phyloP scores from a whole-genome alignment of 2,329 filamentous ascomycete genomes.

The Trichothecium roseum region DNA sequence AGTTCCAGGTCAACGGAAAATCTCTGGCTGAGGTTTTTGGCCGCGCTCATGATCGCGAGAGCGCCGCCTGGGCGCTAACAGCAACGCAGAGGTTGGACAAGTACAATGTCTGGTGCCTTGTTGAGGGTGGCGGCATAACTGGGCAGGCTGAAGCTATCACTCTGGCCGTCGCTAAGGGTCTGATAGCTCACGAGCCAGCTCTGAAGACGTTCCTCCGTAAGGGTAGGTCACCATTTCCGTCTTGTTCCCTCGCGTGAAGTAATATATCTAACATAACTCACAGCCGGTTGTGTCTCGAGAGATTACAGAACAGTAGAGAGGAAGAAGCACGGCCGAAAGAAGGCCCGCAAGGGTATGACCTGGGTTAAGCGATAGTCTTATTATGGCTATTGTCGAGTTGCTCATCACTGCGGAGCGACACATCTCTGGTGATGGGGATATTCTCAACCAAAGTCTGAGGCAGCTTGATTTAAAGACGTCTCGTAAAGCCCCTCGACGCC shows the following conservation, averaged over 20 bases:
- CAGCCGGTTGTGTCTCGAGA: constrained; percentile 86
- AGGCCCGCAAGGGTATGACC: constrained; percentile 94
- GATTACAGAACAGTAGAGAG: constrained; percentile 90
- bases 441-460: too few species aligned
- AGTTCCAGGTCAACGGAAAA: constrained; percentile 85
- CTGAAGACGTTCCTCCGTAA: constrained; percentile 78
- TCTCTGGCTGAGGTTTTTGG: constrained; percentile 73
- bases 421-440: too few species aligned
- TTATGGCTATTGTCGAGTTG: too few species aligned
- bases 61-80: constrained; percentile 83
- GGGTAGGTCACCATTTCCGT: constrained; percentile 50
- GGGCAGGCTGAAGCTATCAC: constrained; percentile 94
- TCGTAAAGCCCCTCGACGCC: too few species aligned
- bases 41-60: constrained; percentile 87
- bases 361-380: constrained; percentile 75
- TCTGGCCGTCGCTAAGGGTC: constrained; percentile 75
- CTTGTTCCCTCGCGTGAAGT: constrained; percentile 4
- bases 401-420: too few species aligned
- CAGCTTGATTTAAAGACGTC: too few species aligned
- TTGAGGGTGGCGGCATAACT: constrained; percentile 79
- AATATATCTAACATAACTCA: constrained; percentile 29
- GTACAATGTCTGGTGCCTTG: constrained; percentile 89
- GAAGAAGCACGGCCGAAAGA: constrained; percentile 93
- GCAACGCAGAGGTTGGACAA: constrained; percentile 78
- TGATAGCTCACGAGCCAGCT: constrained; percentile 84